phyloP scores from a whole-genome alignment of 2,329 filamentous ascomycete species.

The Phaeophleospora eucalypticola region DNA sequence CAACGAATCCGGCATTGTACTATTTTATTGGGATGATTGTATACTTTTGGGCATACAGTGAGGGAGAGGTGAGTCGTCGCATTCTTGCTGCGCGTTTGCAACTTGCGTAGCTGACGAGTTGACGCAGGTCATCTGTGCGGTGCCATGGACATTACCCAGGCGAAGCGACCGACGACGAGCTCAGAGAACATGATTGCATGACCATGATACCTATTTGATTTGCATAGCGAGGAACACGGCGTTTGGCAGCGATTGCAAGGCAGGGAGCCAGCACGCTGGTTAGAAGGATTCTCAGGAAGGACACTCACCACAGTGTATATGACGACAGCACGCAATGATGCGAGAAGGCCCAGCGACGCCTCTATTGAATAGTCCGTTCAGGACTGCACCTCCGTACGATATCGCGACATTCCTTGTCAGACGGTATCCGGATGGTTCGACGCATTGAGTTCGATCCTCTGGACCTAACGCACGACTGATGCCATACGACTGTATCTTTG shows the following conservation, averaged over 20 bases:
- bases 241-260: background rate
- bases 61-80: conserved; percentile 74
- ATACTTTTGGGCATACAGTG: conserved; percentile 96
- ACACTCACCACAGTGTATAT: background rate
- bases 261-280: background rate
- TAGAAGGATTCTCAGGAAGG: background rate
- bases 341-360: background rate
- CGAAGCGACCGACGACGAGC: conserved; percentile 27
- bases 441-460: no score
- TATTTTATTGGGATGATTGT: conserved; percentile 79
- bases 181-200: conserved; percentile 24
- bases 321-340: background rate
- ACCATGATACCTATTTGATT: conserved; percentile 18
- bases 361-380: background rate
- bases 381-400: no score
- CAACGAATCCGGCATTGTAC: conserved; percentile 86
- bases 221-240: conserved; percentile 16
- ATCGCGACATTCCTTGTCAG: no score
- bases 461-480: no score
- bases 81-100: background rate
- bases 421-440: no score
- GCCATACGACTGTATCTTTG: no score
- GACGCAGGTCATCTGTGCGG: conserved; percentile 44
- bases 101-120: background rate
- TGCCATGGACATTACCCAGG: conserved; percentile 50